These are phyloP conservation scores for Penicillium odoratum DNA, from an alignment of 495 filamentous ascomycete species.

Conservation along the genomic window DNA sequence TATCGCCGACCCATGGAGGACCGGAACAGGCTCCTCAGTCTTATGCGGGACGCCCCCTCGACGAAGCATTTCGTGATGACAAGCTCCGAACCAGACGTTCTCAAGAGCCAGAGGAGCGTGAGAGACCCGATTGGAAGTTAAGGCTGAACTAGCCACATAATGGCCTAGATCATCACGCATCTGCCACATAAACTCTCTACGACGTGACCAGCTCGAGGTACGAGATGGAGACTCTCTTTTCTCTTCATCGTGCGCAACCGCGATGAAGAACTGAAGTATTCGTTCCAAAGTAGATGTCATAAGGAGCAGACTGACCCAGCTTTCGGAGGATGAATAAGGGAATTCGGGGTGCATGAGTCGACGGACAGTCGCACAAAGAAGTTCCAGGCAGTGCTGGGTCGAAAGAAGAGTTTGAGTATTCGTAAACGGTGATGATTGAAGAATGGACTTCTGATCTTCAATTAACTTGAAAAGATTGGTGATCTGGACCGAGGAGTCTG, in stretches of 20 bases:
- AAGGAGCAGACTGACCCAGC: constrained; percentile 32
- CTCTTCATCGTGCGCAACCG: constrained; percentile 22
- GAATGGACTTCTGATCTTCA: constrained; percentile 23
- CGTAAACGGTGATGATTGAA: constrained; percentile 30
- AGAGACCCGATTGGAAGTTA: neutral
- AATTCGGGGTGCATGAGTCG: constrained; percentile 33
- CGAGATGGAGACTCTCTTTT: constrained; percentile 3
- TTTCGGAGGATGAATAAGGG: constrained; percentile 23
- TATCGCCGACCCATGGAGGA: constrained; percentile 26
- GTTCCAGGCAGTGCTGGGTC: constrained; percentile 32
- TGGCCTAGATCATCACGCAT: constrained; percentile 30
- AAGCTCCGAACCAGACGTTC: constrained; percentile 31
- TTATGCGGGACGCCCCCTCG: constrained; percentile 30
- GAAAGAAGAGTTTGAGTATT: constrained; percentile 25
- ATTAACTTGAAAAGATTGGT: constrained; percentile 8
- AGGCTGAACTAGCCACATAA: constrained; percentile 13
- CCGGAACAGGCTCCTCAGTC: constrained; percentile 19
- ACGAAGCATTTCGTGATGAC: constrained; percentile 22
- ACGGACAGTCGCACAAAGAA: constrained; percentile 28
- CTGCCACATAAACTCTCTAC: constrained; percentile 30
- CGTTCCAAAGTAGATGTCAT: constrained; percentile 31
- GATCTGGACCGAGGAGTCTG: constrained; percentile 2
- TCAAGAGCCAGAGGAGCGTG: constrained; percentile 14
- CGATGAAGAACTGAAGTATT: constrained; percentile 26
- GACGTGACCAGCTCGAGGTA: constrained; percentile 23